Conservation (phyloP, 31 red algal genomes). For the Bonnemaisonia californica region DNA sequence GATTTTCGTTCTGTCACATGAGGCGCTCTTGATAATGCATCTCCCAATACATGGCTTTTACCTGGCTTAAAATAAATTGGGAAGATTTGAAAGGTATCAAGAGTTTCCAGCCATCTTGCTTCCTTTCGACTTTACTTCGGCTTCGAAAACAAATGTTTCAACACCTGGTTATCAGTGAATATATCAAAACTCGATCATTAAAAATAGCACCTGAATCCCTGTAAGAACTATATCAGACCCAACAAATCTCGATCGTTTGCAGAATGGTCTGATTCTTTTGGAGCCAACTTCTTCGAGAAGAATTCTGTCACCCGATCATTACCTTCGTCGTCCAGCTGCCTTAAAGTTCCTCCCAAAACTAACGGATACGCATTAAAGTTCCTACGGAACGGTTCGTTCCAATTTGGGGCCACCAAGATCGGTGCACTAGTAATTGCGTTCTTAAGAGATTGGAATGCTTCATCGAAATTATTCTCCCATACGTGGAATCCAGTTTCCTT, state of each 20-base stretch:
- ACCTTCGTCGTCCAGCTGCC: too few species aligned
- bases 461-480: neutral
- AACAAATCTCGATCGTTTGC: too few species aligned
- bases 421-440: too few species aligned
- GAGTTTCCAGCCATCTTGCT: constrained; percentile 37
- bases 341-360: too few species aligned
- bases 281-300: too few species aligned
- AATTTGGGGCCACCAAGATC: too few species aligned
- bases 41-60: constrained; percentile 28
- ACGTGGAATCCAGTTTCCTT: neutral
- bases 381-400: too few species aligned
- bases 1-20: constrained; percentile 8
- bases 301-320: too few species aligned
- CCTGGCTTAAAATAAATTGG: constrained; percentile 24
- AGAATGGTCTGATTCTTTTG: too few species aligned
- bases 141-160: constrained; percentile 18
- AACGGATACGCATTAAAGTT: too few species aligned
- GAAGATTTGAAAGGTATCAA: constrained; percentile 26
- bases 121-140: constrained; percentile 22
- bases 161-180: neutral
- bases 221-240: too few species aligned
- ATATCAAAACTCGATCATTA: neutral
- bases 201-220: neutral
- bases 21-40: constrained; percentile 26
- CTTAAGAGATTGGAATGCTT: constrained; percentile 13